Base-by-base conservation (phyloP, 352 stramenopile genomes). In the Blastocystis sp. region DNA sequence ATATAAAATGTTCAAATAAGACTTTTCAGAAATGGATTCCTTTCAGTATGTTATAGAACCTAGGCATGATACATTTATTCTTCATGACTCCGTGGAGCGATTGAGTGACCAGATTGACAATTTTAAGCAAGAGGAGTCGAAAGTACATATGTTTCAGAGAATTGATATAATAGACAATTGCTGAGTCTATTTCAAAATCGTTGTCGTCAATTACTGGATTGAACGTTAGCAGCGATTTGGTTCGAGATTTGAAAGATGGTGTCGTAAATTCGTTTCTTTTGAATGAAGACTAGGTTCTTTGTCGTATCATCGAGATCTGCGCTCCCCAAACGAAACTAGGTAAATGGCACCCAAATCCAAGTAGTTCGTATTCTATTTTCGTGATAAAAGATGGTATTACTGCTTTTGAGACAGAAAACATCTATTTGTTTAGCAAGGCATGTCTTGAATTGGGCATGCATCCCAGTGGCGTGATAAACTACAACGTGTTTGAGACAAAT, bases 321-420 rank as follows among this genome's bases (percentile, higher is more conserved):
- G 26, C 47, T 13, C 73, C 73, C 29, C 11, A 47, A 39, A 61
- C 55, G 7, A 34, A 66, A 29, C 47, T 84, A 13, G 73, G 73
- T 9, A 84, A 84, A 26, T 84, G 73, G 73, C 73, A 84, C 53
- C 26, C 9, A 53, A 84, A 84, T 64, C 20, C 73, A n/a, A 50
- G 73, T 84, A 26, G 0, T n/a, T 7, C 29, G 2, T 6, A 0
- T n/a, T 45, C 18, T 66, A 9, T 29, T 23, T 54, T n/a, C 37
- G 6, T 84, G 26, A 41, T 18, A 84, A 5, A 66, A 84, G 73
- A 45, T 84, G 20, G 29, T 7, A 84, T 84, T 29, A 41, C 34
- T 34, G 73, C 73, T 9, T 84, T 68, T 69, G 73, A 66, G 26
- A 84, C 26, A 20, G 73, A 84, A 45, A 84, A 84, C 26, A 68